Evolutionary conservation across 805 yeast genomes (phyloP), one percentile per base, ranked within the genome.

Genomic region (Candida insectalens): DNA sequence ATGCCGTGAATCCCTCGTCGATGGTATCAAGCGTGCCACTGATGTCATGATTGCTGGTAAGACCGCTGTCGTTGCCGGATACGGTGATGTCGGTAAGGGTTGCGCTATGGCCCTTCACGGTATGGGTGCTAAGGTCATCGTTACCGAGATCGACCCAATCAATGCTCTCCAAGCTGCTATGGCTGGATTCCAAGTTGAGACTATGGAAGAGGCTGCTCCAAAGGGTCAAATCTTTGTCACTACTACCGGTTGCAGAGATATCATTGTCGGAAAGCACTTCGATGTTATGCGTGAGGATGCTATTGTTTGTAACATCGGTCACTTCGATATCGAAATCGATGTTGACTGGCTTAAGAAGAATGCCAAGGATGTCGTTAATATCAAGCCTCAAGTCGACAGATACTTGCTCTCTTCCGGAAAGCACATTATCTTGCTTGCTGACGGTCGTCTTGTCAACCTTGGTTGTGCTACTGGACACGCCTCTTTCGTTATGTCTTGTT

Each of bases 391-490:
- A 71, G 98, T 89, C 58, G 98, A 89, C 82, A 84, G 98, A 72
- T 89, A 66, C 80, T 71, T 84, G 63, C 68, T 89, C 69, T 67
- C 74, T 60, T 71, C 71, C 57, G 97, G 97, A 59, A 83, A 82
- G 62, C 97, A 89, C 74, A 60, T 89, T 60, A 87, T 89, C 70
- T 74, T 89, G 61, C 82, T 89, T 57, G 98, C 98, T 49, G 96
- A 88, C 69, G 98, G 98, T 71, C 87, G 98, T 74, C 81, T 89
- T 58, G 97, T 89, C 62, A 89, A 89, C 87, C 76, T 89, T 62
- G 98, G 98, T 57, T 92, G 97, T 74, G 98, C 97, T 62, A 89
- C 97, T 57, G 98, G 98, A 62, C 98, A 89, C 77, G 83, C 97
- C 34, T 85, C 96, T 27, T 89, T 89, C 62, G 98, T 89, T 59